Conservation (phyloP, 148 eudicot species). For the Arctostaphylos glauca region DNA sequence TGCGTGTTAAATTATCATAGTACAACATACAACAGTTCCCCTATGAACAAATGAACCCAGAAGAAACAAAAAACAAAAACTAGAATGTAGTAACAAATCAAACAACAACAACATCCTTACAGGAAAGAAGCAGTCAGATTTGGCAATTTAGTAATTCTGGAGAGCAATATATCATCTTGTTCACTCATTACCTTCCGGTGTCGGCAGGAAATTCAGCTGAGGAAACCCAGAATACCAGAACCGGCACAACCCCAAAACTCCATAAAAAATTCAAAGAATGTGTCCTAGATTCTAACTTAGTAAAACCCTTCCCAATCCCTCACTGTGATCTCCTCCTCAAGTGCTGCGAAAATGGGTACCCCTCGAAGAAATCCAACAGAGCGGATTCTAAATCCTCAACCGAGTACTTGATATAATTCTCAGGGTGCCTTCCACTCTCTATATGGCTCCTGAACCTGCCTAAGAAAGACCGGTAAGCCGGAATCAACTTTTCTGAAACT, state of each 20-base stretch:
- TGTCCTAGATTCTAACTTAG: constrained; percentile 43
- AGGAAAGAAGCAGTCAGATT: constrained; percentile 40
- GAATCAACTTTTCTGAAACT: constrained; percentile 67
- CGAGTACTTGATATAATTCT: constrained; percentile 72
- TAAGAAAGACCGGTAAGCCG: constrained; percentile 79
- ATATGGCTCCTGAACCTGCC: constrained; percentile 74
- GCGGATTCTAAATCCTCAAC: constrained; percentile 79
- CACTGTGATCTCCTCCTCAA: constrained; percentile 66
- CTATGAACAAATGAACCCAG: constrained; percentile 48
- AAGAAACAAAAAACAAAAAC: constrained; percentile 27
- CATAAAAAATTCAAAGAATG: constrained; percentile 51
- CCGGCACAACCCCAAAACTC: constrained; percentile 21
- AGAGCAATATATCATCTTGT: not conserved
- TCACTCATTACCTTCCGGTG: not conserved
- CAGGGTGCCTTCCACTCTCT: constrained; percentile 80
- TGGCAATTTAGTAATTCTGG: constrained; percentile 20
- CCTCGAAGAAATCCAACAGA: constrained; percentile 82
- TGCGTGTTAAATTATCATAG: not conserved
- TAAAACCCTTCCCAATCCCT: constrained; percentile 14
- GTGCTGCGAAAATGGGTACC: constrained; percentile 51
- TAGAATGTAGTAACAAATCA: constrained; percentile 33
- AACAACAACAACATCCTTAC: constrained; percentile 48
- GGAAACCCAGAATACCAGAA: not conserved
- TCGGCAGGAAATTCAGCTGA: not conserved
- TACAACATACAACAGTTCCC: constrained; percentile 43